Base-by-base conservation (phyloP, 371 early-diverging fungal genomes). In the Ordospora pajunii region DNA sequence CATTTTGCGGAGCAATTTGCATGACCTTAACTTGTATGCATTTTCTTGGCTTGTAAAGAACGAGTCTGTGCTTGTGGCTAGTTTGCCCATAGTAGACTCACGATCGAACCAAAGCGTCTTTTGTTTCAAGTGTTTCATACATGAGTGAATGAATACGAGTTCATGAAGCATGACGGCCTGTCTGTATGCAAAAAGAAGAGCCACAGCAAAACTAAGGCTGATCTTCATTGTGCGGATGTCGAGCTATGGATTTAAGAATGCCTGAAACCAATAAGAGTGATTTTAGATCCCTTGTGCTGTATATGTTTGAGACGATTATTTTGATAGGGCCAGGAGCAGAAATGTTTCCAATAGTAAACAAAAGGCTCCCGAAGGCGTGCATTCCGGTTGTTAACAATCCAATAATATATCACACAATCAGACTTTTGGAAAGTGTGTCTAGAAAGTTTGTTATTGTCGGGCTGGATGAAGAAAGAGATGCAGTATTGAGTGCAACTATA, bases 251-350 rank as follows among this genome's bases (percentile, higher is more conserved):
- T 40, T 58, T 58, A 58, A 40, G 0, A 12, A 12, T n/a, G 7
- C 17, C 37, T 5, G 58, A 58, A 8, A 37, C 58, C 58, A 58
- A 58, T 58, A 37, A 43, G 9, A 66, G 32, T 12, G 27, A 66
- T 66, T 70, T 70, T 70, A 3, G 43, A 52, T 54, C 52, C 58
- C 64, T 19, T 43, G 40, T 58, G 27, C 37, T 32, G 7, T 37
- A 53, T 53, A 72, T 72, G 73, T 69, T 76, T 63, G 65, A 76
- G 11, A 49, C 71, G 23, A 54, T 77, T 17, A 73, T 77, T 43
- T 58, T 77, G 22, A 53, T 77, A 69, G 77, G 72, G 14, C 77
- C 77, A 8, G 68, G 77, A 25, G 51, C 66, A 40, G 70, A 77
- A 22, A 10, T 77, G 11, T 72, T 67, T 65, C 77, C 77, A 42